phyloP scores from a whole-genome alignment of 176 grass and related monocot genomes.

The Bonia amplexicaulis region DNA sequence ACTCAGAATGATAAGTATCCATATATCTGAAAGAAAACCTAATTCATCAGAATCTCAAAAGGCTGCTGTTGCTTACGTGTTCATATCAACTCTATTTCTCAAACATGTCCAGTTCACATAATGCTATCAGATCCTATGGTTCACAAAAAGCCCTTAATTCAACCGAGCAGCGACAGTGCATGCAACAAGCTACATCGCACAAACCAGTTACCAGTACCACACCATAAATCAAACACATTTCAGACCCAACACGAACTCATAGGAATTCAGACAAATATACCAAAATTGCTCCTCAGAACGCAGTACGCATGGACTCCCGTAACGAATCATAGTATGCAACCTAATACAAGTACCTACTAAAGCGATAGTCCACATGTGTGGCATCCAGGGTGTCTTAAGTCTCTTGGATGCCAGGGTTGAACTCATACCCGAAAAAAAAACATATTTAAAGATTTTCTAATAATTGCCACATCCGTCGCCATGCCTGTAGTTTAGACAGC shows the following conservation, averaged over 20 bases:
- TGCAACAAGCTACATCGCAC: neutral
- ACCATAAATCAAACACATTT: neutral
- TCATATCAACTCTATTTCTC: neutral
- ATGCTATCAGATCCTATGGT: neutral
- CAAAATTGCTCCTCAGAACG: neutral
- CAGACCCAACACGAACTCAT: constrained; percentile 2
- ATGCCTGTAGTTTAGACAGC: neutral
- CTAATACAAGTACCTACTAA: neutral
- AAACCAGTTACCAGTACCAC: neutral
- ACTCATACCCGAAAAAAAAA: neutral
- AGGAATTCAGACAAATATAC: neutral
- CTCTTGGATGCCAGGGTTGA: neutral
- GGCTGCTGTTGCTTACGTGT: neutral
- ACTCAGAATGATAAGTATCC: neutral
- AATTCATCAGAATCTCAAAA: neutral
- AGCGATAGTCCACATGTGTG: neutral
- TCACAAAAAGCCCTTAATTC: neutral
- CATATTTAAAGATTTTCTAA: neutral
- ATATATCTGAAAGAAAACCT: neutral
- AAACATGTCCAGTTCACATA: neutral
- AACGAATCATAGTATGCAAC: neutral
- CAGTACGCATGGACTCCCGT: neutral
- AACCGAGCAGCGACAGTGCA: neutral
- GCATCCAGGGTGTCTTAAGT: neutral
- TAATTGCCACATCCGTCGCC: neutral